Evolutionary conservation across 139 green algal genomes (phyloP).

Genomic region (Astrephomene gubernaculifera): DNA sequence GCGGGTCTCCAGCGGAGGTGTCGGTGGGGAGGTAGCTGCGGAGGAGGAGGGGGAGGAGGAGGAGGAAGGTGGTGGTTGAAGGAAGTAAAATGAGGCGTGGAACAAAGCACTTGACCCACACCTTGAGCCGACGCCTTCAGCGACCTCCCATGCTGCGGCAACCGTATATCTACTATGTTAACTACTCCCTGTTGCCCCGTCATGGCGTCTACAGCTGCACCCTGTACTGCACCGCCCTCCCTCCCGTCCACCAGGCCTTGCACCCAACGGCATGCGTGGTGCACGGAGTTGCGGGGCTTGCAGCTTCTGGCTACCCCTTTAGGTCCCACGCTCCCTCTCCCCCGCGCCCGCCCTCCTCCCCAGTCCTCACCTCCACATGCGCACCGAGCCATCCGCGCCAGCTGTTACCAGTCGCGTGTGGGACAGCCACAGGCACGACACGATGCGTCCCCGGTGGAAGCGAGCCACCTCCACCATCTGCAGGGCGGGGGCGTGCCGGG

Average conservation of each 20-base stretch:
- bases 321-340: background rate
- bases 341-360: background rate
- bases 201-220: too few relatives aligned
- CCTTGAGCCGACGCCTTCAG: background rate
- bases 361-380: slow-evolving; percentile 49
- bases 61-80: background rate
- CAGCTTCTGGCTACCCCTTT: background rate
- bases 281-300: background rate
- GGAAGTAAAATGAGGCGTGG: background rate
- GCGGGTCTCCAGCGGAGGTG: background rate
- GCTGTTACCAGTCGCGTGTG: slow-evolving; percentile 1
- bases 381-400: slow-evolving; percentile 13
- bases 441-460: slow-evolving; percentile 39
- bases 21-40: slow-evolving; percentile 18
- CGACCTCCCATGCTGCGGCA: background rate
- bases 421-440: background rate
- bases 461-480: slow-evolving; percentile 20
- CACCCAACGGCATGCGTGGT: background rate
- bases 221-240: too few relatives aligned
- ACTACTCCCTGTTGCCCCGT: too few relatives aligned
- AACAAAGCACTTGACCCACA: background rate
- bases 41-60: background rate
- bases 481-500: too few relatives aligned
- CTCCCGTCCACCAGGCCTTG: too few relatives aligned
- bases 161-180: too few relatives aligned